These are phyloP conservation scores for Setaria italica DNA, from an alignment of 202 grass and related monocot species.

Conservation along the genomic window DNA sequence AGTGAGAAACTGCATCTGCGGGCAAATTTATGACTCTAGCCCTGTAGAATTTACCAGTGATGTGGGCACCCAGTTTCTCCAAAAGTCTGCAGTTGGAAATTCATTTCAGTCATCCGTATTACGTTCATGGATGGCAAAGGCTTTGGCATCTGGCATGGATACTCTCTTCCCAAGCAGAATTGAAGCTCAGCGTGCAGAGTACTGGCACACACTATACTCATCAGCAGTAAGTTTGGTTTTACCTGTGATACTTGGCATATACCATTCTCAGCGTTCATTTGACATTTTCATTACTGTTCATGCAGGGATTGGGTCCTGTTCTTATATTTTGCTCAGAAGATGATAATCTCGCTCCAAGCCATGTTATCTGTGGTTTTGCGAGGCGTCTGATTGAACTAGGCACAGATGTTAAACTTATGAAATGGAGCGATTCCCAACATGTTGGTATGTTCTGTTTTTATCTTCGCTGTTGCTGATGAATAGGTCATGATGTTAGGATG, in stretches of 20 bases:
- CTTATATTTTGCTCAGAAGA: slow-evolving; percentile 95
- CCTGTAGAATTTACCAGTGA: slow-evolving; percentile 84
- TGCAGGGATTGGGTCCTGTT: slow-evolving; percentile 78
- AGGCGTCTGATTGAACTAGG: slow-evolving; percentile 75
- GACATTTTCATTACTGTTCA: slow-evolving; percentile 34
- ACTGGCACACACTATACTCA: slow-evolving; percentile 91
- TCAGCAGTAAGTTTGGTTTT: slow-evolving; percentile 67
- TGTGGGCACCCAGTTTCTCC: slow-evolving; percentile 58
- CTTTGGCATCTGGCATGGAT: slow-evolving; percentile 77
- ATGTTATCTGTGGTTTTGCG: slow-evolving; percentile 76
- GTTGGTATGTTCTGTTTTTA: slow-evolving; percentile 52
- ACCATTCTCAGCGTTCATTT: slow-evolving; percentile 8
- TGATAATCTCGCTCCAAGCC: slow-evolving; percentile 82
- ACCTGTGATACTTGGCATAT: slow-evolving; percentile 23
- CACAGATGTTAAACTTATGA: slow-evolving; percentile 77
- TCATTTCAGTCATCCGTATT: slow-evolving; percentile 59
- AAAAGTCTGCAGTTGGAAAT: slow-evolving; percentile 49
- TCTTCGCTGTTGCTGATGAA: slow-evolving; percentile 29
- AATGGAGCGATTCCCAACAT: slow-evolving; percentile 80
- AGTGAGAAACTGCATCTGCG: slow-evolving; percentile 81
- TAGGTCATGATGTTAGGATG: slow-evolving; percentile 7
- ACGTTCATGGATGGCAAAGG: slow-evolving; percentile 77
- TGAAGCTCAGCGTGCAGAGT: slow-evolving; percentile 89
- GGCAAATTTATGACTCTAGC: slow-evolving; percentile 91
- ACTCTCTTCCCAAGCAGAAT: slow-evolving; percentile 91